These are phyloP conservation scores for Chrysosporium queenslandicum DNA, from an alignment of 2,329 filamentous ascomycete species.

Conservation along the genomic window DNA sequence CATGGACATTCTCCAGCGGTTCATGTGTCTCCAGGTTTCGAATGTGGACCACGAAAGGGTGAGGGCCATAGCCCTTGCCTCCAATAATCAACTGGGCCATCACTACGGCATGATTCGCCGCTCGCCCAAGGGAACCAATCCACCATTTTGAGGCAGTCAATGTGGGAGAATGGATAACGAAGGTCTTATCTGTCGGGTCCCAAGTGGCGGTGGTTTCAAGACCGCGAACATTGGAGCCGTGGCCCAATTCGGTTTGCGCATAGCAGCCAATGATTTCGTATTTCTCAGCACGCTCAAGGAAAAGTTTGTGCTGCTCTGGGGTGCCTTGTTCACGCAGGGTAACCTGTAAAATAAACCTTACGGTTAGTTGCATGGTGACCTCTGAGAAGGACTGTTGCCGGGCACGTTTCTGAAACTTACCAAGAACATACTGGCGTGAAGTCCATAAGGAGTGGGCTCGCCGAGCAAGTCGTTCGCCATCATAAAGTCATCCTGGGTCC, in stretches of 20 bases:
- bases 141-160: conserved; percentile 75
- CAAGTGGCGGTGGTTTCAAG: conserved; percentile 64
- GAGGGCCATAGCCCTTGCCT: conserved; percentile 61
- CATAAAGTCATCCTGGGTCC: conserved; percentile 54
- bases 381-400: too few species aligned
- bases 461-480: conserved; percentile 59
- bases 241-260: conserved; percentile 69
- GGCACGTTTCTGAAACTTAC: conserved; percentile 37
- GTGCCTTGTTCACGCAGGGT: conserved; percentile 63
- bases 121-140: conserved; percentile 68
- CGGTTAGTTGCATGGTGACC: too few species aligned
- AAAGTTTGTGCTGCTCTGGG: conserved; percentile 62
- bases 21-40: conserved; percentile 60
- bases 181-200: conserved; percentile 63
- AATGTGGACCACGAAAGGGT: conserved; percentile 69
- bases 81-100: conserved; percentile 65
- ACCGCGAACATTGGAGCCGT: conserved; percentile 66
- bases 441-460: conserved; percentile 63
- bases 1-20: conserved; percentile 58
- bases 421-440: conserved; percentile 63
- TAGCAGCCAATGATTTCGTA: conserved; percentile 71
- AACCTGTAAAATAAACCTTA: conserved; percentile 35
- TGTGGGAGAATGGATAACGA: conserved; percentile 61
- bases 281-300: conserved; percentile 56
- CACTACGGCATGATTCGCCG: conserved; percentile 66